Evolutionary conservation across 768 basidiomycete genomes (phyloP).

Genomic region (Phanerochaete carnosa): DNA sequence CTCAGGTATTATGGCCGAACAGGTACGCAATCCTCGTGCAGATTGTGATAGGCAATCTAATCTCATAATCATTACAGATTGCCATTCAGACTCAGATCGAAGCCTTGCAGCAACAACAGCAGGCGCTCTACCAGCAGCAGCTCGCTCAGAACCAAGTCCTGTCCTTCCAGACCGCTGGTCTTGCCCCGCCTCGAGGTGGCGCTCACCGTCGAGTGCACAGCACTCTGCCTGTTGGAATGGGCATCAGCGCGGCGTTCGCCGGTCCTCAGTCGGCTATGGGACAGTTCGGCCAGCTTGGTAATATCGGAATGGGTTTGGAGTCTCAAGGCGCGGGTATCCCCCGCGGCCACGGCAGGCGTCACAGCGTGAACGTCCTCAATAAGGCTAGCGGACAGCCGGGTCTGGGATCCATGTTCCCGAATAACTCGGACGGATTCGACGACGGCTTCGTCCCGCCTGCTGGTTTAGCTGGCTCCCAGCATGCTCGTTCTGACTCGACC

Average conservation of each 20-base stretch:
- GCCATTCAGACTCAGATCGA: constrained; percentile 90
- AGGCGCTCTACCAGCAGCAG: constrained; percentile 86
- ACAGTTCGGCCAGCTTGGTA: constrained; percentile 58
- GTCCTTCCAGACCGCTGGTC: constrained; percentile 73
- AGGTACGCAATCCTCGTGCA: constrained; percentile 48
- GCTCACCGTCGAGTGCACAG: constrained; percentile 86
- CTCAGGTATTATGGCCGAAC: constrained; percentile 91
- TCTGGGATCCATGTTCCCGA: constrained; percentile 45
- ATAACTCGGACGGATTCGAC: constrained; percentile 67
- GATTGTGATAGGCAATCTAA: not conserved
- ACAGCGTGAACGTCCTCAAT: constrained; percentile 90
- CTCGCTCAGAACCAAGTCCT: constrained; percentile 84
- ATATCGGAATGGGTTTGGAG: constrained; percentile 52
- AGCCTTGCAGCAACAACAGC: constrained; percentile 85
- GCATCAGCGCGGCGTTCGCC: constrained; percentile 36
- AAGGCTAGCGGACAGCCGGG: constrained; percentile 53
- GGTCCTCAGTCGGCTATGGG: constrained; percentile 58
- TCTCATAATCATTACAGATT: constrained; percentile 45
- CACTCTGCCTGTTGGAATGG: constrained; percentile 61
- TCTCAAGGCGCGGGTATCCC: constrained; percentile 64
- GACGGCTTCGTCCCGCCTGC: constrained; percentile 71
- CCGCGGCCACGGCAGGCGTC: constrained; percentile 83
- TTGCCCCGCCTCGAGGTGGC: constrained; percentile 54
- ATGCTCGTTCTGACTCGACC: constrained; percentile 74
- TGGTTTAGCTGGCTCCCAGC: constrained; percentile 41